Percentiles rank a stretch among this genome's conserved stretches.
Conservation (phyloP, 2,329 filamentous ascomycete species). For the Scytalidium sp. region DNA sequence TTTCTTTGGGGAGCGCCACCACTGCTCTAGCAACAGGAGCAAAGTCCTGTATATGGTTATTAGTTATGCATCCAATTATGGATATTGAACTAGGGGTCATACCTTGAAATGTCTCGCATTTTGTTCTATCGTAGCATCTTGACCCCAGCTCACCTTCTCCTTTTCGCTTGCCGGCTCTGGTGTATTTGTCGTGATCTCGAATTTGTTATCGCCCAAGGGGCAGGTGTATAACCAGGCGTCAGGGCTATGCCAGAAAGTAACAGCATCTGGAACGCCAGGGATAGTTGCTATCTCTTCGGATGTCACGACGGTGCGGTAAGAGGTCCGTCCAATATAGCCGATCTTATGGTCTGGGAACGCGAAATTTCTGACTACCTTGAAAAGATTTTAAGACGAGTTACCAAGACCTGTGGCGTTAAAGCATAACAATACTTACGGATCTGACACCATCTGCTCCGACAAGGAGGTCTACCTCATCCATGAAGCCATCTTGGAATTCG, state of each 20-base stretch:
- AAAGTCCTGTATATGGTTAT: background rate
- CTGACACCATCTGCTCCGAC: slow-evolving; percentile 1
- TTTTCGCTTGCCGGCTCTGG: background rate
- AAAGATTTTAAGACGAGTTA: background rate
- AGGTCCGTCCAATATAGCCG: slow-evolving; percentile 1
- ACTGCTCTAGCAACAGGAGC: background rate
- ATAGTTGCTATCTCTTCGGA: slow-evolving; percentile 1
- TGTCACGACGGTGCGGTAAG: background rate
- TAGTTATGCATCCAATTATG: background rate
- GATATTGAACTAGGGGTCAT: background rate
- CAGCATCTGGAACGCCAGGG: background rate
- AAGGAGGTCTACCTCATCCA: background rate
- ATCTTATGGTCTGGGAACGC: slow-evolving; percentile 1
- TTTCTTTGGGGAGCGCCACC: slow-evolving; percentile 1
- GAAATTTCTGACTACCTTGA: slow-evolving; percentile 2
- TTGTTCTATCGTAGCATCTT: background rate
- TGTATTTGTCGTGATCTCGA: slow-evolving; percentile 2
- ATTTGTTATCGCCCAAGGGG: background rate
- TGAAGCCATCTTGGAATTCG: slow-evolving; percentile 1
- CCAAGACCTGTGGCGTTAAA: background rate
- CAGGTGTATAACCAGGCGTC: slow-evolving; percentile 1
- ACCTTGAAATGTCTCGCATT: slow-evolving; percentile 2
- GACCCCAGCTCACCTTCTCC: slow-evolving; percentile 2
- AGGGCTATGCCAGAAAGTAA: slow-evolving; percentile 1
- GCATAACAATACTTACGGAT: background rate